phyloP scores from a whole-genome alignment of 495 filamentous ascomycete species.

The Margaritispora aquatica region DNA sequence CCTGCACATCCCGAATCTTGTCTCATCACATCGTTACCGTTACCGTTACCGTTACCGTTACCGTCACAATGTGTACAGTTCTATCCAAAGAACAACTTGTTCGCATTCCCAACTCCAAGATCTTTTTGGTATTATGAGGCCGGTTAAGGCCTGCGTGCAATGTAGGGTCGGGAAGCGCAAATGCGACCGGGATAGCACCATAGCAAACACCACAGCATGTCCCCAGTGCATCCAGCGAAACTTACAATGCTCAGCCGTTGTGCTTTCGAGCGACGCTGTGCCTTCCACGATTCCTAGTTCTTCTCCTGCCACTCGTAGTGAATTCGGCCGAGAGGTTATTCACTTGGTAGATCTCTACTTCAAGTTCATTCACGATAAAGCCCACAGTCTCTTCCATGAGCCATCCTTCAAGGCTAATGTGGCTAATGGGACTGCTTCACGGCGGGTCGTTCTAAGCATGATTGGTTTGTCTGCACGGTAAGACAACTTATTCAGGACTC shows the following conservation, averaged over 20 bases:
- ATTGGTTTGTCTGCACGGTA: conserved; percentile 23
- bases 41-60: too few relatives aligned
- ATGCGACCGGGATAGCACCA: conserved; percentile 78
- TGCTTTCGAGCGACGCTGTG: background rate
- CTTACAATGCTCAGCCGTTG: background rate
- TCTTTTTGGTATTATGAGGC: background rate
- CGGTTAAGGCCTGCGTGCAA: conserved; percentile 1
- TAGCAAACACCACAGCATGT: conserved; percentile 92
- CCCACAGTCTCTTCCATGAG: conserved; percentile 27
- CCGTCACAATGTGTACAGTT: background rate
- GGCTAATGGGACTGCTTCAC: conserved; percentile 1
- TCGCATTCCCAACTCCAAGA: background rate
- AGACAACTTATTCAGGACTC: background rate
- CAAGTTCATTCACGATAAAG: conserved; percentile 27
- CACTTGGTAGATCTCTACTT: conserved; percentile 26
- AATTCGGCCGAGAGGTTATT: background rate
- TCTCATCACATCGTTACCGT: too few relatives aligned
- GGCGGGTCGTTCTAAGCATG: conserved; percentile 16
- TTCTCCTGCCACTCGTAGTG: background rate
- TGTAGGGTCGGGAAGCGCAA: conserved; percentile 33
- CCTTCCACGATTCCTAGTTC: background rate
- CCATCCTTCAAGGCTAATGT: background rate
- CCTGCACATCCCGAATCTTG: background rate
- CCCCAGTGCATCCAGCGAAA: conserved; percentile 26
- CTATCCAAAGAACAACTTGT: background rate